Evolutionary conservation across 164 flowering plant species (phyloP).

Genomic region (Tetracentron sinense): DNA sequence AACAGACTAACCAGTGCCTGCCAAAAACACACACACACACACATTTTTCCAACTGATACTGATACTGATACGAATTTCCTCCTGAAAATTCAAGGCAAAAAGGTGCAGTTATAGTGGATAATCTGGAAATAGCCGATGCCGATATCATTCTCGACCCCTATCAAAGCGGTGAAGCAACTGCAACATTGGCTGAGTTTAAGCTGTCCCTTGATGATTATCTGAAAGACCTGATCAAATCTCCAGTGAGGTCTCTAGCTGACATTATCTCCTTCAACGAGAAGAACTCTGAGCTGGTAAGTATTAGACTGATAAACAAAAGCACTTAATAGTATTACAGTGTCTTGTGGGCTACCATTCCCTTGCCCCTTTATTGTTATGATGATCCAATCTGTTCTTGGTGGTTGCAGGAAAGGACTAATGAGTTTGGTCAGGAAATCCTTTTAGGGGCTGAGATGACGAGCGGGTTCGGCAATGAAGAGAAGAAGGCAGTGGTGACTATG

Average conservation of each 20-base stretch:
- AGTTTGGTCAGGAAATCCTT: conserved; percentile 33
- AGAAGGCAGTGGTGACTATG: conserved; percentile 23
- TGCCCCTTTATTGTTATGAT: too few relatives aligned
- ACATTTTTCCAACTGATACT: too few relatives aligned
- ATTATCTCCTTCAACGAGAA: conserved; percentile 53
- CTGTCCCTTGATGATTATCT: conserved; percentile 34
- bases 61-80: too few relatives aligned
- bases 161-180: conserved; percentile 27
- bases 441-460: conserved; percentile 34
- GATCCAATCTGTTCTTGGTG: not conserved
- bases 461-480: conserved; percentile 30
- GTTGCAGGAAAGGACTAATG: conserved; percentile 33
- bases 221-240: conserved; percentile 41
- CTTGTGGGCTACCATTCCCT: not conserved
- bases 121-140: conserved; percentile 34
- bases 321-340: too few relatives aligned
- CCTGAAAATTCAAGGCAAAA: too few relatives aligned
- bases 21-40: too few relatives aligned
- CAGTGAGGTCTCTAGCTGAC: conserved; percentile 53
- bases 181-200: conserved; percentile 49
- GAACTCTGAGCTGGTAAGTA: conserved; percentile 26
- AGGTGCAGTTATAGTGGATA: conserved; percentile 41
- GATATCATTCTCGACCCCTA: conserved; percentile 12
- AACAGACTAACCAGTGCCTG: too few relatives aligned
- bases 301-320: too few relatives aligned